Evolutionary conservation across 805 yeast species (phyloP).

Genomic region (Yamadazyma laniorum): DNA sequence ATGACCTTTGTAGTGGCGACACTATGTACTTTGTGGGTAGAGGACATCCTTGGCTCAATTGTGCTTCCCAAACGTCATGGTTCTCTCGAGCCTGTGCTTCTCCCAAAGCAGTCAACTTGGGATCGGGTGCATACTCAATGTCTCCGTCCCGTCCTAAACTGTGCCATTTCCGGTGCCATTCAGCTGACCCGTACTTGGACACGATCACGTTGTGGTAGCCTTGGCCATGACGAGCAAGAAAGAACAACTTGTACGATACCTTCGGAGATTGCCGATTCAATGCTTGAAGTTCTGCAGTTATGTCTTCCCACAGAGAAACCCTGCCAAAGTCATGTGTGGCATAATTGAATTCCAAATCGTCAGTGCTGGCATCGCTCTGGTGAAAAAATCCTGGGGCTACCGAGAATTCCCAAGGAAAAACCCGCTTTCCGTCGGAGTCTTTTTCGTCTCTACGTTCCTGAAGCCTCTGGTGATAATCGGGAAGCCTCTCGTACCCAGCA

Average conservation of each 20-base stretch:
- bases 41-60: conserved; percentile 49
- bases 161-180: conserved; percentile 60
- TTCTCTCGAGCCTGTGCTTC: conserved; percentile 54
- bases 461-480: conserved; percentile 12
- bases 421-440: conserved; percentile 12
- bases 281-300: conserved; percentile 18
- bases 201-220: conserved; percentile 63
- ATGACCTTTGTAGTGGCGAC: conserved; percentile 65
- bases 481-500: conserved; percentile 20
- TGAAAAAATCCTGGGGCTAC: conserved; percentile 49
- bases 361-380: conserved; percentile 44
- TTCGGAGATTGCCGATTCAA: conserved; percentile 10
- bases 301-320: conserved; percentile 37
- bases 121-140: conserved; percentile 59
- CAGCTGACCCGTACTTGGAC: conserved; percentile 50
- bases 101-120: conserved; percentile 56
- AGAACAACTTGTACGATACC: conserved; percentile 47
- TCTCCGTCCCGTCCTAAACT: conserved; percentile 52
- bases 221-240: conserved; percentile 68
- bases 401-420: conserved; percentile 46
- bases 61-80: conserved; percentile 41
- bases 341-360: conserved; percentile 46
- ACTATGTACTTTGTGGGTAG: conserved; percentile 53
- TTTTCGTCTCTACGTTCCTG: conserved; percentile 2
- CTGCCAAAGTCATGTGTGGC: conserved; percentile 45